These are phyloP conservation scores for Geosmithia flava DNA, from an alignment of 2,329 filamentous ascomycete species.

Conservation along the genomic window DNA sequence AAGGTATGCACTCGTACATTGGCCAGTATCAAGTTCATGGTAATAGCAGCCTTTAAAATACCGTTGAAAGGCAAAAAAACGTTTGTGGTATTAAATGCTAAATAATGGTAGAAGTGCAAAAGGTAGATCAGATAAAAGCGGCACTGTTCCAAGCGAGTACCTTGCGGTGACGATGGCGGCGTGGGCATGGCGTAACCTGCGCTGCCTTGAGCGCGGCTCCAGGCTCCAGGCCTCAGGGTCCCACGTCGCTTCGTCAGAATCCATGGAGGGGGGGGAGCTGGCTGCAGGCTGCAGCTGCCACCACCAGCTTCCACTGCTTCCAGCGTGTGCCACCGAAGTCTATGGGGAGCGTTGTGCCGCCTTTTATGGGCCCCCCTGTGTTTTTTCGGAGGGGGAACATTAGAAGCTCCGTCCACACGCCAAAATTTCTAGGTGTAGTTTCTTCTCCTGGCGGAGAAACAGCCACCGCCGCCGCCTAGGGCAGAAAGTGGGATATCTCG, in stretches of 20 bases:
- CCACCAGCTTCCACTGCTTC: background rate
- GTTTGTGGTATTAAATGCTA: no score
- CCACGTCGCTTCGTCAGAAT: no score
- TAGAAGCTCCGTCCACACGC: conserved; percentile 17
- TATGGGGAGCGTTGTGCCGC: conserved; percentile 7
- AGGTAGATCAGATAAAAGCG: background rate
- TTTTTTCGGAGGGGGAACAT: conserved; percentile 21
- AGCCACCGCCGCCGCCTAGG: conserved; percentile 11
- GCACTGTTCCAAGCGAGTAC: background rate
- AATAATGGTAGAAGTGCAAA: no score
- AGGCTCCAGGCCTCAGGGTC: background rate
- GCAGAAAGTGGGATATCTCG: conserved; percentile 25
- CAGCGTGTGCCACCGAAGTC: no score
- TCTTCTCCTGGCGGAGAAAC: conserved; percentile 14
- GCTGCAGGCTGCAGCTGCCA: conserved; percentile 9
- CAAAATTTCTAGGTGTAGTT: conserved; percentile 23
- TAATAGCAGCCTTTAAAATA: no score
- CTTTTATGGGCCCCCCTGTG: background rate
- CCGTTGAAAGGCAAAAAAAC: no score
- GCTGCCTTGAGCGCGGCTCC: conserved; percentile 22
- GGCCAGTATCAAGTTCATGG: no score
- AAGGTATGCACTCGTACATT: no score
- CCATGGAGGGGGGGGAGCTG: no score
- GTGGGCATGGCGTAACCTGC: conserved; percentile 26
- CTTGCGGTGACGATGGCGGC: conserved; percentile 16